A percentile compares a stretch with the other conserved stretches of the same genome.
Evolutionary conservation across 306 rosid genomes (phyloP).

Genomic region (Trifolium fragiferum): DNA sequence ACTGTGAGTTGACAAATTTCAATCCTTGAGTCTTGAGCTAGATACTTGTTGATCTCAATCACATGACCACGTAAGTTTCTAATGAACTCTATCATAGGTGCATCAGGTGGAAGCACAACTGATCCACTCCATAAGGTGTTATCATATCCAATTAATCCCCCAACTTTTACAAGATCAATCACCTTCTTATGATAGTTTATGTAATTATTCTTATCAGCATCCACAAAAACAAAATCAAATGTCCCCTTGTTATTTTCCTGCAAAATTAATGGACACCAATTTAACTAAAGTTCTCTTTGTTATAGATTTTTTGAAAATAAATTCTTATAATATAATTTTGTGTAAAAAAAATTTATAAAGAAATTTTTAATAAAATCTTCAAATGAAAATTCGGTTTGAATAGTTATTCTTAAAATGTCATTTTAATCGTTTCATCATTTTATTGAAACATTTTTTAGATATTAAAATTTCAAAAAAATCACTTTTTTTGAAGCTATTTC

Average conservation of each 20-base stretch:
- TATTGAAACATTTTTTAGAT: no score
- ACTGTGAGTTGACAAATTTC: conserved; percentile 83
- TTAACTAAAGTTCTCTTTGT: no score
- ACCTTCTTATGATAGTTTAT: conserved; percentile 82
- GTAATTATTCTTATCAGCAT: conserved; percentile 89
- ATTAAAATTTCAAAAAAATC: no score
- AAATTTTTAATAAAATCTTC: no score
- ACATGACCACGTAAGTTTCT: conserved; percentile 53
- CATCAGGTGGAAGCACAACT: conserved; percentile 72
- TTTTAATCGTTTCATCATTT: no score
- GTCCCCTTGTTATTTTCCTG: conserved; percentile 70
- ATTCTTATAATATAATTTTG: no score
- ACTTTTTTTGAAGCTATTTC: no score
- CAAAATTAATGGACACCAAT: background rate
- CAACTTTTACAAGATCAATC: conserved; percentile 75
- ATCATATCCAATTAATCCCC: conserved; percentile 86
- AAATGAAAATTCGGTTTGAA: no score
- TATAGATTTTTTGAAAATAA: no score
- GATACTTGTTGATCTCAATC: conserved; percentile 75
- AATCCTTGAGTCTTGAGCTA: conserved; percentile 75
- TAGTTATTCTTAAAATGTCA: no score
- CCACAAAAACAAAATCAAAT: conserved; percentile 78
- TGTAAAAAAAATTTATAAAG: no score
- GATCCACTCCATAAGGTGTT: conserved; percentile 92
- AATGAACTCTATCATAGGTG: conserved; percentile 62